Percentiles rank a stretch among this genome's conserved stretches.
Conservation (phyloP, 129 eudicot genomes). For the Flaveria trinervia region DNA sequence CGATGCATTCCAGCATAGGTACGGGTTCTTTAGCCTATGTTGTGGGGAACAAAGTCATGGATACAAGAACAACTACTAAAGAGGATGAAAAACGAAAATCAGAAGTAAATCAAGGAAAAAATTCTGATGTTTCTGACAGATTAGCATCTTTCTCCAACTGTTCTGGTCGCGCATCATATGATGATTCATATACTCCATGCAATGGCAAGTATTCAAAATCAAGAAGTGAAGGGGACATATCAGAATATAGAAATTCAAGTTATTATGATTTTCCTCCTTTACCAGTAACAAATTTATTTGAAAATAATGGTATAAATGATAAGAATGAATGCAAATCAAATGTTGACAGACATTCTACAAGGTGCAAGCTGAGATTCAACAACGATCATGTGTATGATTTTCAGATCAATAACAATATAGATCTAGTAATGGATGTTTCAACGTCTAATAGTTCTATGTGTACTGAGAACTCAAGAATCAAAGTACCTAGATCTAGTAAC, state of each 20-base stretch:
- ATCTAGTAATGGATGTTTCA: constrained; percentile 63
- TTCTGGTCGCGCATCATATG: constrained; percentile 55
- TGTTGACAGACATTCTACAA: constrained; percentile 49
- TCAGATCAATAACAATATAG: constrained; percentile 71
- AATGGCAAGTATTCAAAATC: constrained; percentile 41
- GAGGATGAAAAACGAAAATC: constrained; percentile 55
- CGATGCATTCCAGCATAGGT: constrained; percentile 94
- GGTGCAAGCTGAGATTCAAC: constrained; percentile 52
- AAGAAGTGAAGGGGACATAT: constrained; percentile 45
- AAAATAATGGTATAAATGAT: constrained; percentile 37
- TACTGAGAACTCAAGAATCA: constrained; percentile 47
- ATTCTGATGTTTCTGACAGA: constrained; percentile 49
- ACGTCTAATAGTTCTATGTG: constrained; percentile 27
- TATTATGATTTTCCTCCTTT: constrained; percentile 79
- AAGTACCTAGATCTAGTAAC: constrained; percentile 42
- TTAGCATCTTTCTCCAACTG: constrained; percentile 44
- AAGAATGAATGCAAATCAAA: constrained; percentile 35
- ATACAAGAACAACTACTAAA: constrained; percentile 70
- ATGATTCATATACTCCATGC: constrained; percentile 52
- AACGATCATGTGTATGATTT: constrained; percentile 75
- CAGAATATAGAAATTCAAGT: constrained; percentile 47
- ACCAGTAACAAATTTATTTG: constrained; percentile 78
- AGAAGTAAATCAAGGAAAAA: constrained; percentile 46
- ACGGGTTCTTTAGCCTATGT: constrained; percentile 89
- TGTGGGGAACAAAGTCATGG: constrained; percentile 94